Percentiles rank a stretch among this genome's conserved stretches.
Evolutionary conservation across 305 asterid species (phyloP).

Genomic region (Fraxinus paxiana): DNA sequence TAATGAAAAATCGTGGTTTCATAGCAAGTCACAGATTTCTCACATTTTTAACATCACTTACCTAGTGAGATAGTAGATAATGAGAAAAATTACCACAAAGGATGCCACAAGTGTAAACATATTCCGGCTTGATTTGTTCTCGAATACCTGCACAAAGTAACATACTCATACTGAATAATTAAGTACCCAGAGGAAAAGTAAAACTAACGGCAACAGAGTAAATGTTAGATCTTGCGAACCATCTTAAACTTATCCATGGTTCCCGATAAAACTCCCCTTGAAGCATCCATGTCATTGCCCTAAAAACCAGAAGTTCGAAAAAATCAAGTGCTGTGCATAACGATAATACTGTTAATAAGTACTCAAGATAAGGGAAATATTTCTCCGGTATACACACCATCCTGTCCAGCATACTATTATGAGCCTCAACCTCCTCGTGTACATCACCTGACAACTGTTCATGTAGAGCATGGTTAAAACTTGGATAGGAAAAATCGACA

Average conservation of each 20-base stretch:
- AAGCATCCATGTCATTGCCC: slow-evolving; percentile 97
- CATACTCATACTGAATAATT: neutral
- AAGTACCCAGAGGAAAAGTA: neutral
- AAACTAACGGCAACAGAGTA: neutral
- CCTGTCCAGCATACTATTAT: slow-evolving; percentile 76
- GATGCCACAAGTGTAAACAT: slow-evolving; percentile 81
- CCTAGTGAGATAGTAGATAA: slow-evolving; percentile 80
- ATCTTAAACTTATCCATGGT: slow-evolving; percentile 93
- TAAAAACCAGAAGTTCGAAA: slow-evolving; percentile 25
- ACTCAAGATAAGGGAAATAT: neutral
- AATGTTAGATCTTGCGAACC: slow-evolving; percentile 36
- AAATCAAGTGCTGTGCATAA: neutral
- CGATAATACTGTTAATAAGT: neutral
- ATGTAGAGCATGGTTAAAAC: slow-evolving; percentile 20
- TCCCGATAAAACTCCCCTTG: slow-evolving; percentile 91
- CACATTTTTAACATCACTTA: slow-evolving; percentile 24
- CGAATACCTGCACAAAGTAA: slow-evolving; percentile 55
- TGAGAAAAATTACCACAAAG: slow-evolving; percentile 69
- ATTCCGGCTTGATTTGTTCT: slow-evolving; percentile 83
- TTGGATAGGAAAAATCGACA: neutral
- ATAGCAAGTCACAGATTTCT: neutral
- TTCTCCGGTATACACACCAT: slow-evolving; percentile 49
- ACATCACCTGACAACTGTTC: slow-evolving; percentile 81
- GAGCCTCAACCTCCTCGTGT: slow-evolving; percentile 85
- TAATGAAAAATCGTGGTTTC: neutral